Evolutionary conservation across 352 stramenopile genomes (phyloP), one percentile per base, ranked within the genome.

Genomic region (Poterioochromonas sp.): DNA sequence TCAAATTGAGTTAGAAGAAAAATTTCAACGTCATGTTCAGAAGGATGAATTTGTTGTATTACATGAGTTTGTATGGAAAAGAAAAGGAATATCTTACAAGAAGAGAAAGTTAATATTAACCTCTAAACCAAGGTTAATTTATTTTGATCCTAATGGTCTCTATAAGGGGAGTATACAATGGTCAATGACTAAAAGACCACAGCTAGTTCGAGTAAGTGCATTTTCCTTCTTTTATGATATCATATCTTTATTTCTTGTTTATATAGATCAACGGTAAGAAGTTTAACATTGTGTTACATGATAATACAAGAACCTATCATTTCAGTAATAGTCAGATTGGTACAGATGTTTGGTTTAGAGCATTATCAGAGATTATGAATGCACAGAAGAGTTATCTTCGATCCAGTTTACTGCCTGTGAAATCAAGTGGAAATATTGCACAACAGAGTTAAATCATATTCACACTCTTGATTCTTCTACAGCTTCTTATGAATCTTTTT

Each of bases 61-160:
- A 41, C 62, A 71, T 44, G 18, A 15, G 5, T 26, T 15, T 22
- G 34, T 71, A 26, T 40, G 15, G 62, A 71, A 71, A 71, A 41
- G 62, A 41, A 41, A n/a, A 47, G 62, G 62, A 8, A n/a, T 71
- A 71, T 71, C 62, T 22, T 71, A 32, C 32, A 71, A 71, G 32
- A 71, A 71, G 11, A 12, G 62, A 71, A 41, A 22, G 11, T 71
- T 71, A 29, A 71, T 71, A 12, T 22, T 71, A 26, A 71, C 62
- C 12, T 35, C 2, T 22, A 40, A 43, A 29, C 62, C 62, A 22
- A 40, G 62, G 26, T 29, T 71, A 44, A 12, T 71, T 3, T 71
- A 71, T 44, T 3, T 43, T 8, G 26, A 41, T 71, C 2, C 3
- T 1, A 1, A 71, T 32, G 62, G 62, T 22, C 12, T 29, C 8